Evolutionary conservation across 306 rosid genomes (phyloP).

Genomic region (Comarum palustre): DNA sequence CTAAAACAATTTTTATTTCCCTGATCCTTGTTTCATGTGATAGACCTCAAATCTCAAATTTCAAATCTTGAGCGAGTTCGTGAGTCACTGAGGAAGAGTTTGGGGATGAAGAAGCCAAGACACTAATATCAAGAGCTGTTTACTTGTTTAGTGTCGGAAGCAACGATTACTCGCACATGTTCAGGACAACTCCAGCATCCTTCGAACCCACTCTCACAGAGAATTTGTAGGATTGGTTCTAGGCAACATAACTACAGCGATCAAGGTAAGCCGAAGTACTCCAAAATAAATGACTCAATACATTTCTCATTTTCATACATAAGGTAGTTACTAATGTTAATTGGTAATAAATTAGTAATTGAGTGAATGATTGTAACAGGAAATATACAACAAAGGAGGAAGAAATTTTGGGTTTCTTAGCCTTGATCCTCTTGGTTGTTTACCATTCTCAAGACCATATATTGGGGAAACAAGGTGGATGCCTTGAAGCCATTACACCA

Average conservation of each 20-base stretch:
- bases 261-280: not conserved
- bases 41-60: not conserved
- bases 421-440: conserved; percentile 19
- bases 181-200: not conserved
- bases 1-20: not conserved
- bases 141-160: not conserved
- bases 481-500: conserved; percentile 2
- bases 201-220: conserved; percentile 14
- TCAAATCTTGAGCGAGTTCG: not conserved
- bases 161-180: not conserved
- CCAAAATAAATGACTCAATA: not conserved
- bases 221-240: not conserved
- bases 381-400: conserved; percentile 28
- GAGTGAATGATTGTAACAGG: conserved; percentile 7
- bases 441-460: conserved; percentile 13
- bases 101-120: conserved; percentile 3
- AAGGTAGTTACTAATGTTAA: not conserved
- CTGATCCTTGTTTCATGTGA: not conserved
- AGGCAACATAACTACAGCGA: not conserved
- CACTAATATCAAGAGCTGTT: not conserved
- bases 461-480: not conserved
- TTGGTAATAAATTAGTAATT: not conserved
- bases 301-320: not conserved
- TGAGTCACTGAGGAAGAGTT: not conserved
- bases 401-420: conserved; percentile 32